A percentile compares a stretch with the other conserved stretches of the same genome.
These are phyloP conservation scores for Blepharisma japonicum DNA, from an alignment of 73 alveolate species.

Conservation along the genomic window DNA sequence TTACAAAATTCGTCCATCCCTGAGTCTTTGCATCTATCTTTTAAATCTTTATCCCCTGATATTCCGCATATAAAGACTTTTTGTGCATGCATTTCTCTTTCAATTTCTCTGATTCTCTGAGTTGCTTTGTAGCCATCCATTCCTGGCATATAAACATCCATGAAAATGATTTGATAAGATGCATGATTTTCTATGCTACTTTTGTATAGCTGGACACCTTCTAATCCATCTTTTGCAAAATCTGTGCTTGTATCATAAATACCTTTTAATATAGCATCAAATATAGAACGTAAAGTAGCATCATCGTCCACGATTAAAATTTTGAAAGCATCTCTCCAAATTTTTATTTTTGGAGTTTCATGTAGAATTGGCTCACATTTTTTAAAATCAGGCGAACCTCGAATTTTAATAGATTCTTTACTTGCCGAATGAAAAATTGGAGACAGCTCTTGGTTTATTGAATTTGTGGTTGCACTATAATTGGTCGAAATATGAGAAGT, in stretches of 20 bases:
- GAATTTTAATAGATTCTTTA: too few species aligned
- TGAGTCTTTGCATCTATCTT: too few species aligned
- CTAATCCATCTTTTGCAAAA: slow-evolving; percentile 9
- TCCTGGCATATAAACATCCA: slow-evolving; percentile 22
- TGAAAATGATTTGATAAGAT: background rate
- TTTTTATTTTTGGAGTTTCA: too few species aligned
- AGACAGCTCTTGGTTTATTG: too few species aligned
- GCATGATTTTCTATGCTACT: background rate
- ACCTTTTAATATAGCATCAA: background rate
- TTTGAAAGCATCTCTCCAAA: background rate
- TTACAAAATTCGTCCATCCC: too few species aligned
- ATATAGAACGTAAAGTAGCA: background rate
- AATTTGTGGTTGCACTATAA: too few species aligned
- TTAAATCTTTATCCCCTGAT: slow-evolving; percentile 3
- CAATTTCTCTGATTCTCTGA: background rate
- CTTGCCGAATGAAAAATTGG: too few species aligned
- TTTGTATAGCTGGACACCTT: background rate
- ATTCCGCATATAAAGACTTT: slow-evolving; percentile 2
- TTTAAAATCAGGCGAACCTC: too few species aligned
- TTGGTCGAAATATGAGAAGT: too few species aligned
- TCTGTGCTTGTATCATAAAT: background rate
- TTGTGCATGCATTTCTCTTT: background rate
- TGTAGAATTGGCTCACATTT: too few species aligned
- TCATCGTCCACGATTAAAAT: slow-evolving; percentile 19
- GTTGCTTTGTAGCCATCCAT: slow-evolving; percentile 20